Evolutionary conservation across 2,329 filamentous ascomycete genomes (phyloP).

Genomic region (Chaetothyriales sp.): DNA sequence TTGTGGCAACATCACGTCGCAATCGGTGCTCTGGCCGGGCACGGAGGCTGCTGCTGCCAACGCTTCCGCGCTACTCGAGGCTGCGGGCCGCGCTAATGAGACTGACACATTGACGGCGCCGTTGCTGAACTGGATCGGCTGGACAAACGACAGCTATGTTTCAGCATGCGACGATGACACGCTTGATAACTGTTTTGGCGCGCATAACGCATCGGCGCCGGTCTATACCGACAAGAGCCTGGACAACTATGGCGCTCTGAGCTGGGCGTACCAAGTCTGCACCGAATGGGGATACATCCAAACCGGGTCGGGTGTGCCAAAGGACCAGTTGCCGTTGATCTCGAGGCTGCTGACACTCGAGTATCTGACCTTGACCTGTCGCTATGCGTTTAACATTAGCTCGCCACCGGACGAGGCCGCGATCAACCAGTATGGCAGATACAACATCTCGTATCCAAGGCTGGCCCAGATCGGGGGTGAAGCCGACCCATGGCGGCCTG

Average conservation of each 20-base stretch:
- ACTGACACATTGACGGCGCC: conserved; percentile 31
- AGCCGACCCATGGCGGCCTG: conserved; percentile 64
- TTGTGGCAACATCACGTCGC: conserved; percentile 40
- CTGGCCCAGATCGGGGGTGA: conserved; percentile 66
- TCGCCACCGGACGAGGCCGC: conserved; percentile 44
- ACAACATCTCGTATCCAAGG: conserved; percentile 55
- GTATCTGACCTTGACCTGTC: conserved; percentile 49
- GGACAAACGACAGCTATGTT: conserved; percentile 33
- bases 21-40: conserved; percentile 28
- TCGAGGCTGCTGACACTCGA: conserved; percentile 54
- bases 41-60: conserved; percentile 24
- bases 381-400: conserved; percentile 54
- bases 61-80: conserved; percentile 31
- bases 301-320: conserved; percentile 55
- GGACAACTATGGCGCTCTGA: conserved; percentile 29
- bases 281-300: conserved; percentile 61
- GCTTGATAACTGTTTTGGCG: conserved; percentile 39
- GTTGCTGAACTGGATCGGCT: conserved; percentile 44
- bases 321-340: conserved; percentile 49
- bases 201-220: conserved; percentile 30
- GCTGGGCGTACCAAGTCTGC: conserved; percentile 45
- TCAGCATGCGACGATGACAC: conserved; percentile 24
- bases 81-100: conserved; percentile 34
- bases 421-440: conserved; percentile 65
- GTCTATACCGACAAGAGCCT: conserved; percentile 31